Percentiles rank a stretch among this genome's conserved stretches.
Evolutionary conservation across 805 yeast genomes (phyloP).

Genomic region (Spathaspora gorwiae): DNA sequence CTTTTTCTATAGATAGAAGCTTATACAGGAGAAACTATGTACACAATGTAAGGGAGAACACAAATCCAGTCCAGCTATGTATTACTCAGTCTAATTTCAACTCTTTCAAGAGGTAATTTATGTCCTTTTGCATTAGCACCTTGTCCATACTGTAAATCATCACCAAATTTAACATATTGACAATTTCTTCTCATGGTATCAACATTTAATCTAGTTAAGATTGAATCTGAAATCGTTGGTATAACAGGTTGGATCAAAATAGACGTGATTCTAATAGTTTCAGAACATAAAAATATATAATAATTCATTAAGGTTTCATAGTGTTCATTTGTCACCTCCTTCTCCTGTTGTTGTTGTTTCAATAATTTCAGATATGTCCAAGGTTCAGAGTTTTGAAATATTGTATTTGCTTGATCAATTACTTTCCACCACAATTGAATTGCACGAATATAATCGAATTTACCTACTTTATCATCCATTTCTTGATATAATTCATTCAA

Average conservation of each 20-base stretch:
- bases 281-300: slow-evolving; percentile 63
- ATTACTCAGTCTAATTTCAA: slow-evolving; percentile 10
- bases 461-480: slow-evolving; percentile 41
- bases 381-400: slow-evolving; percentile 69
- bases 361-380: slow-evolving; percentile 52
- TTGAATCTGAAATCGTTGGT: slow-evolving; percentile 54
- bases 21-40: too few species aligned
- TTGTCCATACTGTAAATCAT: slow-evolving; percentile 58
- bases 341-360: slow-evolving; percentile 12
- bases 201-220: slow-evolving; percentile 66
- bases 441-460: slow-evolving; percentile 53
- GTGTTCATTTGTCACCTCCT: not conserved
- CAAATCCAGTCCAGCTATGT: too few species aligned
- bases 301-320: slow-evolving; percentile 33
- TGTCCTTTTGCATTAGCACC: slow-evolving; percentile 48
- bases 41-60: too few species aligned
- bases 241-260: slow-evolving; percentile 69
- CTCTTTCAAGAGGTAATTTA: slow-evolving; percentile 43
- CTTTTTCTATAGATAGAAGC: too few species aligned
- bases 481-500: slow-evolving; percentile 30
- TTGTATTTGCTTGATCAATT: slow-evolving; percentile 55
- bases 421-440: slow-evolving; percentile 56
- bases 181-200: slow-evolving; percentile 33
- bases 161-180: slow-evolving; percentile 43
- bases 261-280: slow-evolving; percentile 61